phyloP scores from a whole-genome alignment of 1,284 basidiomycete species.

The Austropuccinia psidii region DNA sequence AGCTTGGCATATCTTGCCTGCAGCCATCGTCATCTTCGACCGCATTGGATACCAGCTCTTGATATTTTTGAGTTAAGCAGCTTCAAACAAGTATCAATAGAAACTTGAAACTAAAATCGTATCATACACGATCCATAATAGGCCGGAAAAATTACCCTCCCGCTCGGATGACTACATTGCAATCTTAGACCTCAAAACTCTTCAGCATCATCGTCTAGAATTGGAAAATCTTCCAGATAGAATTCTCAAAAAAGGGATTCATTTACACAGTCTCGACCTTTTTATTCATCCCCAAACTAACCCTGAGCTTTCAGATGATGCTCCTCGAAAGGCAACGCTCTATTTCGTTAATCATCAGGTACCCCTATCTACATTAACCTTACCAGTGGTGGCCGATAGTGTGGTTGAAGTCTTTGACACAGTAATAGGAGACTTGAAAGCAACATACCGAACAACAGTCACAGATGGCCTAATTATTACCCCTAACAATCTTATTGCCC shows the following conservation, averaged over 20 bases:
- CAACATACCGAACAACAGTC: conserved; percentile 14
- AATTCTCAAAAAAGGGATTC: conserved; percentile 14
- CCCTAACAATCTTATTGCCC: conserved; percentile 33
- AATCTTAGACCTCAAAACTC: conserved; percentile 27
- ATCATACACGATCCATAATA: background rate
- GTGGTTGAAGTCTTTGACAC: conserved; percentile 35
- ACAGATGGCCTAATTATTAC: conserved; percentile 7
- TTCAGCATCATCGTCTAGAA: background rate
- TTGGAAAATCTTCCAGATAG: conserved; percentile 13
- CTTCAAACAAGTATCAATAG: background rate
- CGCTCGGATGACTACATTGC: conserved; percentile 14
- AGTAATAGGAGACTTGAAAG: conserved; percentile 3
- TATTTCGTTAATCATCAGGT: conserved; percentile 27
- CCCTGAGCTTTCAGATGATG: background rate
- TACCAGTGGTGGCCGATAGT: too few species aligned
- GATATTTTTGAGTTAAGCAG: conserved; percentile 9
- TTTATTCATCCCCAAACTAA: conserved; percentile 20
- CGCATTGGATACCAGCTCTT: conserved; percentile 29
- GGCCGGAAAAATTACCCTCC: background rate
- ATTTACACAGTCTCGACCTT: conserved; percentile 29
- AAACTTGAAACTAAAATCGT: background rate
- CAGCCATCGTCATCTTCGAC: background rate
- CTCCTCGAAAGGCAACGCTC: conserved; percentile 18
- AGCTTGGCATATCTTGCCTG: conserved; percentile 33
- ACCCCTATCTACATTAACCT: background rate